Evolutionary conservation across 352 stramenopile species (phyloP).

Genomic region (Globisporangium uncinulatum): DNA sequence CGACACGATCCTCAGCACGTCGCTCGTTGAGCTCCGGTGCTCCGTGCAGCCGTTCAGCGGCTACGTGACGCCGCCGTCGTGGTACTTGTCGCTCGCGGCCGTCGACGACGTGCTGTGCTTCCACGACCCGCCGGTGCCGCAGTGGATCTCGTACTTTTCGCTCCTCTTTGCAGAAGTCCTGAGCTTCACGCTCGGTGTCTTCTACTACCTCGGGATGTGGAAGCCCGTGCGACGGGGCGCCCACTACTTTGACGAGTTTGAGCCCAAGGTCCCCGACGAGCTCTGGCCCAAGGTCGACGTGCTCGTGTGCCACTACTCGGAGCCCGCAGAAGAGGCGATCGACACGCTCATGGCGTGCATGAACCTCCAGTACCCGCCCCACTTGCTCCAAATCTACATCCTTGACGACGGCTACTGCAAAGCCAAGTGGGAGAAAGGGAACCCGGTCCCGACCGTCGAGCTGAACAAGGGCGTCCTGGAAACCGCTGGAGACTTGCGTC

Average conservation of each 20-base stretch:
- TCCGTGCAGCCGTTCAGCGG: constrained; percentile 48
- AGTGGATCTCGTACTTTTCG: constrained; percentile 81
- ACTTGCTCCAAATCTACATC: constrained; percentile 83
- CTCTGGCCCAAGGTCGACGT: constrained; percentile 84
- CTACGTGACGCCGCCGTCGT: constrained; percentile 59
- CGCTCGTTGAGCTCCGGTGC: constrained; percentile 54
- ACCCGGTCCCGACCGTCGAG: constrained; percentile 37
- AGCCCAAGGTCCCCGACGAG: constrained; percentile 74
- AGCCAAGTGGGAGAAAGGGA: constrained; percentile 78
- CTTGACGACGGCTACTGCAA: constrained; percentile 83
- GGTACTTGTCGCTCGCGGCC: constrained; percentile 65
- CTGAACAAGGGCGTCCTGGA: constrained; percentile 33
- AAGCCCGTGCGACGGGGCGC: constrained; percentile 81
- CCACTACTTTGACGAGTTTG: constrained; percentile 87
- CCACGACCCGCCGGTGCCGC: constrained; percentile 59
- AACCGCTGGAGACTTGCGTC: constrained; percentile 68
- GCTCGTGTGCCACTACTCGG: constrained; percentile 74
- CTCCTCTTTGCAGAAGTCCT: constrained; percentile 62
- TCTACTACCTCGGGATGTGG: constrained; percentile 90
- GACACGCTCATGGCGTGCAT: constrained; percentile 85
- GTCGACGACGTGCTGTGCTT: constrained; percentile 78
- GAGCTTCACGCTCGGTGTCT: constrained; percentile 58
- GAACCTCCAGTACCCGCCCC: constrained; percentile 84
- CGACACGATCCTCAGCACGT: constrained; percentile 52
- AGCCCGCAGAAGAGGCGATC: constrained; percentile 81